Evolutionary conservation across 257 asterid genomes (phyloP).

Genomic region (Fraxinus americana): DNA sequence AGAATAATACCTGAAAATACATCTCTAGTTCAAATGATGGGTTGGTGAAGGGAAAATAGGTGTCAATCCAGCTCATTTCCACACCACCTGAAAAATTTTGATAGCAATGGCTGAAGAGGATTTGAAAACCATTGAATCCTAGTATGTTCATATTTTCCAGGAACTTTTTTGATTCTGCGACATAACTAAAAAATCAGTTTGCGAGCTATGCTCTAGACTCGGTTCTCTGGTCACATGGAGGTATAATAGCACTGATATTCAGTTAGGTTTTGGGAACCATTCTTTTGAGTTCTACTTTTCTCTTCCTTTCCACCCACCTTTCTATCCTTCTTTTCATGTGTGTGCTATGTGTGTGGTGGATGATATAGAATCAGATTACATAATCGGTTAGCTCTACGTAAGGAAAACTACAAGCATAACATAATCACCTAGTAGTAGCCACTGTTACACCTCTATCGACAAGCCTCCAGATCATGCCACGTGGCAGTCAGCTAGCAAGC

Average conservation of each 20-base stretch:
- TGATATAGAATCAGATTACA: neutral
- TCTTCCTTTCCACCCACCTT: neutral
- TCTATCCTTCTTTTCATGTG: neutral
- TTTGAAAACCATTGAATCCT: slow-evolving; percentile 11
- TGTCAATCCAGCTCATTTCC: slow-evolving; percentile 98
- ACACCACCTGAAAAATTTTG: slow-evolving; percentile 64
- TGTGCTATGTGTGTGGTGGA: neutral
- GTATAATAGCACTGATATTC: neutral
- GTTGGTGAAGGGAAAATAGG: slow-evolving; percentile 90
- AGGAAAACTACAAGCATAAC: neutral
- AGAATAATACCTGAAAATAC: slow-evolving; percentile 70
- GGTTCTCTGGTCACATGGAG: neutral
- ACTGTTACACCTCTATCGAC: neutral
- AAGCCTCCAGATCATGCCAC: no score
- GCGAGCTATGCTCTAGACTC: neutral
- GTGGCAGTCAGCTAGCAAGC: no score
- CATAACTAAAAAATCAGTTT: slow-evolving; percentile 9
- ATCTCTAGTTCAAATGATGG: slow-evolving; percentile 97
- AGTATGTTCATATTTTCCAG: neutral
- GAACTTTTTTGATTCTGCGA: neutral
- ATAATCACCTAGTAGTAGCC: neutral
- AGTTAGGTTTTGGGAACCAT: slow-evolving; percentile 1
- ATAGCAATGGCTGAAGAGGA: slow-evolving; percentile 13
- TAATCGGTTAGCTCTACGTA: neutral
- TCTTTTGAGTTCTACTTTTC: slow-evolving; percentile 2